Evolutionary conservation across 768 basidiomycete species (phyloP).

Genomic region (Scleroderma bovista): DNA sequence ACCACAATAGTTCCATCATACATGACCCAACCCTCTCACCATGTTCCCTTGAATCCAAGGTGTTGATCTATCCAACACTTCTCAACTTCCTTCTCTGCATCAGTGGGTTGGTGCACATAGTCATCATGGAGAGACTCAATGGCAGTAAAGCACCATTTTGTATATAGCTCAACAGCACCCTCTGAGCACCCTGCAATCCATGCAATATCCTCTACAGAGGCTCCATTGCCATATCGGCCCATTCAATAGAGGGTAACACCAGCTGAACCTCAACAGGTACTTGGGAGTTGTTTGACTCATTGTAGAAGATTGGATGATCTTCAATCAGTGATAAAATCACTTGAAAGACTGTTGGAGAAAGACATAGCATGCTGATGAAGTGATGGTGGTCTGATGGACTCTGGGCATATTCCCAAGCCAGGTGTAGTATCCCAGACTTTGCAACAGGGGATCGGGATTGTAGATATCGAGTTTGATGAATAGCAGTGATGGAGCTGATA

Average conservation of each 20-base stretch:
- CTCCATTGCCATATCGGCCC: constrained; percentile 28
- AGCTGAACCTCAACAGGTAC: constrained; percentile 11
- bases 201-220: constrained; percentile 27
- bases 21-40: constrained; percentile 33
- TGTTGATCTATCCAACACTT: constrained; percentile 32
- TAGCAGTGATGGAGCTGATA: too few species aligned
- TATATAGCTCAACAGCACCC: constrained; percentile 19
- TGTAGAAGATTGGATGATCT: not conserved
- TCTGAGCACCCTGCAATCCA: constrained; percentile 14
- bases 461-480: too few species aligned
- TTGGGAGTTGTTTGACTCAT: not conserved
- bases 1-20: constrained; percentile 33
- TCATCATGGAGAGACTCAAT: constrained; percentile 27
- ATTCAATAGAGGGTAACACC: constrained; percentile 25
- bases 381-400: constrained; percentile 4
- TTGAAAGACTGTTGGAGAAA: not conserved
- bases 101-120: constrained; percentile 24
- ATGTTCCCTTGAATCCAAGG: constrained; percentile 25
- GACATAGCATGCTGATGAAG: not conserved
- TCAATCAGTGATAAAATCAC: not conserved
- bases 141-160: constrained; percentile 24
- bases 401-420: too few species aligned
- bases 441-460: too few species aligned
- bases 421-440: too few species aligned
- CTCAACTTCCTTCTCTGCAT: constrained; percentile 30